Evolutionary conservation across 345 rosid genomes (phyloP), one percentile per base, ranked within the genome.

Genomic region (Lumnitzera littorea): DNA sequence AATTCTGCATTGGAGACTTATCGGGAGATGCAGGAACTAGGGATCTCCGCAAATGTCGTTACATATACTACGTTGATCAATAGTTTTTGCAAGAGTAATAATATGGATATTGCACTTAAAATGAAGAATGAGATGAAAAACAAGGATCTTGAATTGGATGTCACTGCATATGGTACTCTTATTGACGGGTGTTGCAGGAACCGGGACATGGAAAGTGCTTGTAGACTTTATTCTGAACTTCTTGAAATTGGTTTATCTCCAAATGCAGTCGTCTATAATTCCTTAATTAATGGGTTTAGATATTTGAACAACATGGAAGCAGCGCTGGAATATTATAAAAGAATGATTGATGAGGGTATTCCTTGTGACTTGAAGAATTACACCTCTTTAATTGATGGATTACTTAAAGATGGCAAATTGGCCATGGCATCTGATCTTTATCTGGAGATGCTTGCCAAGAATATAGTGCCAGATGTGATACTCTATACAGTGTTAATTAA

Each of bases 301-400:
- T 72, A 74, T 58, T 59, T 74, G 12, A 70, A 76, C 49, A 89
- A 87, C 67, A 82, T 85, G 86, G 85, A 75, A 62, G 86, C 83
- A 54, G 96, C 92, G 15, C 71, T 80, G 53, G 71, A 66, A 60
- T 68, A 84, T 77, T 69, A 70, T 62, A 71, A 70, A 67, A 85
- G 81, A 66, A 89, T 89, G 96, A 69, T 70, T 55, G 67, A 62
- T 15, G 89, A 74, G 48, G 88, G 89, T 24, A 58, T 84, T 56
- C 75, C 74, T 41, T 74, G 83, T 58, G 82, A 89, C 66, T 66
- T 82, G 64, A 20, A 13, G 53, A 82, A 78, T 12, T 92, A 89
- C 69, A 87, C 94, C 27, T 79, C 96, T 11, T 68, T 92, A 55
- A 74, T 92, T 49, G 91, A 82, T 62, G 94, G 91, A 46, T 64